Evolutionary conservation across 2,329 filamentous ascomycete species (phyloP).

Genomic region (Claviceps sp.): DNA sequence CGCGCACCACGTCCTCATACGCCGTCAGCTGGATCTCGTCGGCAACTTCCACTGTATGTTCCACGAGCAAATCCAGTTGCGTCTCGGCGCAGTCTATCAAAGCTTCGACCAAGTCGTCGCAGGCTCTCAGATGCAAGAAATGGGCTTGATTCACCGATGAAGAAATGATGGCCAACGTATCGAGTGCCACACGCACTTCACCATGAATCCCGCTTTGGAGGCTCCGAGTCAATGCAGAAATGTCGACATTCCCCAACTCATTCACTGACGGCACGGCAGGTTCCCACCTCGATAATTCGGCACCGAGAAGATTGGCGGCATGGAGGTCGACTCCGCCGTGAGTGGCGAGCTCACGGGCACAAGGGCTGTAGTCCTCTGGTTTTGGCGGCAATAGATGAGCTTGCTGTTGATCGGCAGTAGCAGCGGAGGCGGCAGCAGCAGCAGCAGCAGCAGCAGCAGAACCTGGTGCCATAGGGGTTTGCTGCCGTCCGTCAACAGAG

Average conservation of each 20-base stretch:
- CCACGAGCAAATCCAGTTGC: conserved; percentile 70
- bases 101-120: conserved; percentile 79
- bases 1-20: conserved; percentile 77
- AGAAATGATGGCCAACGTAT: conserved; percentile 60
- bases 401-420: conserved; percentile 11
- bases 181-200: conserved; percentile 81
- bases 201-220: conserved; percentile 80
- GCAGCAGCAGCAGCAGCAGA: conserved; percentile 1
- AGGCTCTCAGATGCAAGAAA: conserved; percentile 54
- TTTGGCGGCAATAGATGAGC: conserved; percentile 28
- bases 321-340: conserved; percentile 63
- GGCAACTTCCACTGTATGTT: conserved; percentile 73
- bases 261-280: conserved; percentile 61
- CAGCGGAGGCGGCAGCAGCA: too few species aligned
- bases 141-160: conserved; percentile 51
- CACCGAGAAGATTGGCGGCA: conserved; percentile 49
- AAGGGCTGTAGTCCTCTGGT: conserved; percentile 42
- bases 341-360: conserved; percentile 38
- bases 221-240: conserved; percentile 78
- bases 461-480: conserved; percentile 9
- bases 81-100: conserved; percentile 85
- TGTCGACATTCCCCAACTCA: conserved; percentile 80
- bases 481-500: conserved; percentile 20
- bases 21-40: conserved; percentile 71
- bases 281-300: conserved; percentile 52